Conservation (phyloP, 2,329 filamentous ascomycete species). For the Ampelomyces quisqualis region DNA sequence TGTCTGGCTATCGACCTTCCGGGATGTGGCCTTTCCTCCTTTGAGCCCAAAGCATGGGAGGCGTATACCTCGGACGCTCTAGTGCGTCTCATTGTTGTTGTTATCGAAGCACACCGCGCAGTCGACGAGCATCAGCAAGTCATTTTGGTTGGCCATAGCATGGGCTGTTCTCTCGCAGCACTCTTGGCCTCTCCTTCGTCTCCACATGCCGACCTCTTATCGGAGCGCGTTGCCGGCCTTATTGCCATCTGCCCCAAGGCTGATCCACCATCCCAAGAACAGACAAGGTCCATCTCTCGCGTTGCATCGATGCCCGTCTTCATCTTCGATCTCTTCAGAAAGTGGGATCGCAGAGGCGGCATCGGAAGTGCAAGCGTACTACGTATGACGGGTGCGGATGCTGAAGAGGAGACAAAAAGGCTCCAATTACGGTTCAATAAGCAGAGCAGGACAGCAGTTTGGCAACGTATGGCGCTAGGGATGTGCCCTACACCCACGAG, state of each 20-base stretch:
- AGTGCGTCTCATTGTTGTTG: conserved; percentile 69
- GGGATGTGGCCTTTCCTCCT: conserved; percentile 80
- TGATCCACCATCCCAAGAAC: conserved; percentile 59
- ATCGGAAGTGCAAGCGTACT: conserved; percentile 73
- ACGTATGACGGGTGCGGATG: conserved; percentile 70
- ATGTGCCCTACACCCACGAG: conserved; percentile 62
- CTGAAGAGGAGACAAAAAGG: conserved; percentile 64
- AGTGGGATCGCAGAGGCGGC: conserved; percentile 78
- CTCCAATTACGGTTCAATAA: conserved; percentile 75
- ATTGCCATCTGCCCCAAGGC: conserved; percentile 80
- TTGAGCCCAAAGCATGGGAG: conserved; percentile 67
- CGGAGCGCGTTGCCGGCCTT: conserved; percentile 69
- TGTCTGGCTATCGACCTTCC: conserved; percentile 89
- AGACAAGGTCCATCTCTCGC: conserved; percentile 55
- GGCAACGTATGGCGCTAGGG: conserved; percentile 77
- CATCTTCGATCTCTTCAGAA: conserved; percentile 74
- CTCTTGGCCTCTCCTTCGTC: conserved; percentile 65
- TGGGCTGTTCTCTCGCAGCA: conserved; percentile 79
- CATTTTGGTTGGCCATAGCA: conserved; percentile 82
- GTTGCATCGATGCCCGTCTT: conserved; percentile 68
- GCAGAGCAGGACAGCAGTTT: conserved; percentile 80
- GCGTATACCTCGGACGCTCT: conserved; percentile 80
- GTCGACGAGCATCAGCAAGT: conserved; percentile 66
- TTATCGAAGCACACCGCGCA: conserved; percentile 73
- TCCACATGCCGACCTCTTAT: conserved; percentile 55